phyloP scores from a whole-genome alignment of 1,284 basidiomycete species.

The Bondarzewia mesenterica region DNA sequence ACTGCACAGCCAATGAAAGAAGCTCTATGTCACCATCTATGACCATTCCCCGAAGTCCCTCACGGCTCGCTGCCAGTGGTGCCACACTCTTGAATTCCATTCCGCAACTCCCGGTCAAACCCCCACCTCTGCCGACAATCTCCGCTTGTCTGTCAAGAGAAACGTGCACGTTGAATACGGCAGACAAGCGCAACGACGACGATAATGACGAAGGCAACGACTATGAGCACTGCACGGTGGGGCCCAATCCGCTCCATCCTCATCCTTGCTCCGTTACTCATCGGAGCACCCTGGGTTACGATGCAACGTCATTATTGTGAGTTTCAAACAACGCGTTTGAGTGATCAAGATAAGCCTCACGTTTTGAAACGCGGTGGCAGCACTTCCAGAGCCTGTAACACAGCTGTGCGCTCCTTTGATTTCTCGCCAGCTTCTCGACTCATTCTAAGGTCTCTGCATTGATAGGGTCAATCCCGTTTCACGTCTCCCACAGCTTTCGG shows the following conservation, averaged over 20 bases:
- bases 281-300: slow-evolving; percentile 24
- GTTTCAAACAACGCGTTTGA: slow-evolving; percentile 3
- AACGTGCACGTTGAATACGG: too few species aligned
- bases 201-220: not conserved
- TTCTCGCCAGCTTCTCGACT: not conserved
- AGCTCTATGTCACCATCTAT: too few species aligned
- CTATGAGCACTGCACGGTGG: slow-evolving; percentile 17
- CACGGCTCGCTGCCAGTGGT: too few species aligned
- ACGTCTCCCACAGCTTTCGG: slow-evolving; percentile 60
- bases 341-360: not conserved
- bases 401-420: slow-evolving; percentile 25
- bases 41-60: too few species aligned
- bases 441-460: not conserved
- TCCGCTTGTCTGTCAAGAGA: too few species aligned
- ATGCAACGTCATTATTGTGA: slow-evolving; percentile 25
- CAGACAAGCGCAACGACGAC: not conserved
- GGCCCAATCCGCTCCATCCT: slow-evolving; percentile 29
- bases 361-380: slow-evolving; percentile 16
- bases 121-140: too few species aligned
- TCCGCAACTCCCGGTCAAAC: too few species aligned
- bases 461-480: slow-evolving; percentile 45
- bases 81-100: too few species aligned
- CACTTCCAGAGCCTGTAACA: slow-evolving; percentile 30
- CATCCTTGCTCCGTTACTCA: slow-evolving; percentile 25
- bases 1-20: too few species aligned